Percentiles rank a stretch among this genome's conserved stretches.
Evolutionary conservation across 352 stramenopile species (phyloP).

Genomic region (Blastocystis sp.): DNA sequence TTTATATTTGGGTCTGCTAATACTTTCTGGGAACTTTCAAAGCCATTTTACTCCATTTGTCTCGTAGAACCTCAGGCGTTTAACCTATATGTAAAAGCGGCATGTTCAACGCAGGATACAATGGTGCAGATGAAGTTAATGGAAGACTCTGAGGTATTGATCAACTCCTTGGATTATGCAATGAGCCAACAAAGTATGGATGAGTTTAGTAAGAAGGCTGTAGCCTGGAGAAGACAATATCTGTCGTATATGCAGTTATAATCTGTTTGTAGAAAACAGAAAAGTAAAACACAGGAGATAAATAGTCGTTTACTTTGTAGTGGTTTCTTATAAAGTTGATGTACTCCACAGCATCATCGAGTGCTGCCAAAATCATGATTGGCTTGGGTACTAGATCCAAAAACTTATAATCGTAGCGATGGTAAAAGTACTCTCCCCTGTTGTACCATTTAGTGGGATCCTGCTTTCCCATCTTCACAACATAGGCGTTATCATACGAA

Average conservation of each 20-base stretch:
- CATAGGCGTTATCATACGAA: not conserved
- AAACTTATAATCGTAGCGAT: not conserved
- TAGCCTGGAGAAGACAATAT: constrained; percentile 38
- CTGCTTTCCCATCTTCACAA: not conserved
- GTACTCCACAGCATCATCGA: not conserved
- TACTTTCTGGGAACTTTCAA: constrained; percentile 15
- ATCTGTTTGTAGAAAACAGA: constrained; percentile 21
- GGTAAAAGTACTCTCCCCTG: not conserved
- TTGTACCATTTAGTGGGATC: not conserved
- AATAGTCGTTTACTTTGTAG: not conserved
- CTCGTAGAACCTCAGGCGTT: constrained; percentile 14
- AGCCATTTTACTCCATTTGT: constrained; percentile 8
- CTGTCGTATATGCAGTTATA: constrained; percentile 51
- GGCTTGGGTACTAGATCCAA: not conserved
- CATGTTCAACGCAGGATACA: not conserved
- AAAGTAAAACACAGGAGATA: not conserved
- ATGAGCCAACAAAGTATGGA: not conserved
- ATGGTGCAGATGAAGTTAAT: constrained; percentile 2
- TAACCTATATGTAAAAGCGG: not conserved
- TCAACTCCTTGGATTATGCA: not conserved
- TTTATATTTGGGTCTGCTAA: constrained; percentile 25
- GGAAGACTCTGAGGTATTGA: constrained; percentile 27
- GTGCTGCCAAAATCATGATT: not conserved
- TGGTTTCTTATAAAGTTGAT: not conserved
- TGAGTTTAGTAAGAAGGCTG: constrained; percentile 51